Conservation (phyloP, 2,329 filamentous ascomycete genomes). For the Aspergillus glaucus region DNA sequence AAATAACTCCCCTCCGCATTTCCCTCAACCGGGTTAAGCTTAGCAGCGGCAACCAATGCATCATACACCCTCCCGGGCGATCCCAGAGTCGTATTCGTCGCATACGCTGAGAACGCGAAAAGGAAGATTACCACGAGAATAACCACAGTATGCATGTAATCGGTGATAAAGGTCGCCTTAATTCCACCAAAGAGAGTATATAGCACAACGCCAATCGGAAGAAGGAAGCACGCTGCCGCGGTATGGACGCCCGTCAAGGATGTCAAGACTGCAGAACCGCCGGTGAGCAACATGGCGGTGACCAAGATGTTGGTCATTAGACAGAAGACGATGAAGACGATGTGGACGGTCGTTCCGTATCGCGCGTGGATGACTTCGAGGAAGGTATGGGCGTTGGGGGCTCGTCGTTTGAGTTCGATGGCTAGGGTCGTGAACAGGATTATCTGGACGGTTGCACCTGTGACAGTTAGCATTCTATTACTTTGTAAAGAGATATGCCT, state of each 20-base stretch:
- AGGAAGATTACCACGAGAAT: slow-evolving; percentile 74
- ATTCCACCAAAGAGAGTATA: slow-evolving; percentile 73
- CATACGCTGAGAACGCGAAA: slow-evolving; percentile 77
- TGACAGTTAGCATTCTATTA: slow-evolving; percentile 15
- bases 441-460: slow-evolving; percentile 75
- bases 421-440: slow-evolving; percentile 84
- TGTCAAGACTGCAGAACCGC: slow-evolving; percentile 68
- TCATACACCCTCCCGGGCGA: slow-evolving; percentile 75
- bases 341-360: slow-evolving; percentile 67
- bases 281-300: slow-evolving; percentile 81
- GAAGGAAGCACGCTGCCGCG: slow-evolving; percentile 74
- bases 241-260: slow-evolving; percentile 68
- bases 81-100: slow-evolving; percentile 64
- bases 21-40: slow-evolving; percentile 66
- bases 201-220: slow-evolving; percentile 72
- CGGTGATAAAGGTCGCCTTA: slow-evolving; percentile 81
- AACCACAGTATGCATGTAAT: slow-evolving; percentile 75
- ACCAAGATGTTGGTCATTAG: slow-evolving; percentile 82
- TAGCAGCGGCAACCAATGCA: slow-evolving; percentile 61
- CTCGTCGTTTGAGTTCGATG: slow-evolving; percentile 80
- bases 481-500: slow-evolving; percentile 11
- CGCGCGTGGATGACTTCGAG: slow-evolving; percentile 72
- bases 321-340: slow-evolving; percentile 75
- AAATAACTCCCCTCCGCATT: slow-evolving; percentile 78
- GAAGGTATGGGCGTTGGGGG: slow-evolving; percentile 80